These are phyloP conservation scores for Penicillium oxalicum DNA, from an alignment of 2,329 filamentous ascomycete genomes.

Conservation along the genomic window DNA sequence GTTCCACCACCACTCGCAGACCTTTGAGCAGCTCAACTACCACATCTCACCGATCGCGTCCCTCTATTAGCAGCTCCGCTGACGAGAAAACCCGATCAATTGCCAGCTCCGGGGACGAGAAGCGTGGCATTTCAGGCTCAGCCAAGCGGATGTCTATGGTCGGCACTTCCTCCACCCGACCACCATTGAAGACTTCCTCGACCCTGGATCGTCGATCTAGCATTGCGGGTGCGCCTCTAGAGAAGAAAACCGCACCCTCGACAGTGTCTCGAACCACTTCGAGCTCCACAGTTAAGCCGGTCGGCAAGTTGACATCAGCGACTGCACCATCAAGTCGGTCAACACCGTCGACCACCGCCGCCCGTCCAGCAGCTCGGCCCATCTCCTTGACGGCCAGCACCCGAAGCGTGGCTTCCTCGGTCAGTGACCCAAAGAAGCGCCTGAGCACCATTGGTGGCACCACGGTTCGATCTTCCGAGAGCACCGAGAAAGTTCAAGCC, in stretches of 20 bases:
- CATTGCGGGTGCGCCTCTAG: slow-evolving; percentile 30
- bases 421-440: slow-evolving; percentile 31
- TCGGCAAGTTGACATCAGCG: slow-evolving; percentile 20
- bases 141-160: slow-evolving; percentile 44
- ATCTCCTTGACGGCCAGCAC: slow-evolving; percentile 20
- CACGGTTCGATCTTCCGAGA: slow-evolving; percentile 22
- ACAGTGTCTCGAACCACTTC: slow-evolving; percentile 18
- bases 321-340: slow-evolving; percentile 23
- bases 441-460: slow-evolving; percentile 31
- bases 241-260: slow-evolving; percentile 24
- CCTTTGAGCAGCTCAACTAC: slow-evolving; percentile 33
- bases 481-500: slow-evolving; percentile 30
- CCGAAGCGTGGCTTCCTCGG: slow-evolving; percentile 19
- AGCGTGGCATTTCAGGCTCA: slow-evolving; percentile 36
- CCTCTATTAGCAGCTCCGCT: slow-evolving; percentile 41
- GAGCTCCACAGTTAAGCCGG: slow-evolving; percentile 20
- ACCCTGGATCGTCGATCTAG: slow-evolving; percentile 35
- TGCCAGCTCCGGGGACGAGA: slow-evolving; percentile 42
- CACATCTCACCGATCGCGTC: slow-evolving; percentile 36
- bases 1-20: slow-evolving; percentile 29
- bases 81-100: slow-evolving; percentile 39
- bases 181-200: slow-evolving; percentile 31
- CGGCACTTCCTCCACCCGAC: slow-evolving; percentile 31
- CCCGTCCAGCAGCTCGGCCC: slow-evolving; percentile 22
- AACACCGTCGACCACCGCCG: slow-evolving; percentile 21